phyloP scores from a whole-genome alignment of 345 rosid genomes.

The Melaleuca alternifolia region DNA sequence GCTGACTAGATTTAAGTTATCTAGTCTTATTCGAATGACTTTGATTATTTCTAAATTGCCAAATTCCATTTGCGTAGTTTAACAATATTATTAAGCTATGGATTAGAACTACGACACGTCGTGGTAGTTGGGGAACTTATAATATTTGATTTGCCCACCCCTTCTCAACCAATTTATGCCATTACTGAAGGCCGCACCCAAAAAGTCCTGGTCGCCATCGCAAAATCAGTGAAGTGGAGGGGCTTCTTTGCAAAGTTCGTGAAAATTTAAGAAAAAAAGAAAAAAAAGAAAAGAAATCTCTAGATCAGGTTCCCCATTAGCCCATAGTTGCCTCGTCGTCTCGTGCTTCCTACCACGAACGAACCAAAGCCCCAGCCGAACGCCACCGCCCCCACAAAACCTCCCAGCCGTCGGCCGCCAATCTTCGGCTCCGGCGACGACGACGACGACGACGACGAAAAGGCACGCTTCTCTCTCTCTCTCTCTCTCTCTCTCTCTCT shows the following conservation, averaged over 20 bases:
- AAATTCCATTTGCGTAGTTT: neutral
- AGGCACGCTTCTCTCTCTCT: neutral
- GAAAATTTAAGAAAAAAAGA: neutral
- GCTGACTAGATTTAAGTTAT: neutral
- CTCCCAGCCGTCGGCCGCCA: neutral
- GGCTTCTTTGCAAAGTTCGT: neutral
- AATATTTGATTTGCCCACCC: neutral
- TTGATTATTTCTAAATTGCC: neutral
- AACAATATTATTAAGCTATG: neutral
- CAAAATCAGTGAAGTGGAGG: neutral
- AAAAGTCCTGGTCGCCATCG: neutral
- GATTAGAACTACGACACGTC: neutral
- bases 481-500: neutral
- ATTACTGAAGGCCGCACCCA: neutral
- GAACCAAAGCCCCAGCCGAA: neutral
- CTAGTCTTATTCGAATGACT: neutral
- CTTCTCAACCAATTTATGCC: neutral
- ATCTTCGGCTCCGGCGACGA: neutral
- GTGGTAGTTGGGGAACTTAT: neutral
- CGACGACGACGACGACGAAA: neutral
- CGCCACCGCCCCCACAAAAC: neutral
- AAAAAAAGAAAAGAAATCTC: neutral
- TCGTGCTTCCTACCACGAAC: neutral
- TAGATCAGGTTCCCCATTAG: neutral
- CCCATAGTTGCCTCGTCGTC: neutral